These are phyloP conservation scores for Aspergillus sp. DNA, from an alignment of 2,329 filamentous ascomycete genomes.

Conservation along the genomic window DNA sequence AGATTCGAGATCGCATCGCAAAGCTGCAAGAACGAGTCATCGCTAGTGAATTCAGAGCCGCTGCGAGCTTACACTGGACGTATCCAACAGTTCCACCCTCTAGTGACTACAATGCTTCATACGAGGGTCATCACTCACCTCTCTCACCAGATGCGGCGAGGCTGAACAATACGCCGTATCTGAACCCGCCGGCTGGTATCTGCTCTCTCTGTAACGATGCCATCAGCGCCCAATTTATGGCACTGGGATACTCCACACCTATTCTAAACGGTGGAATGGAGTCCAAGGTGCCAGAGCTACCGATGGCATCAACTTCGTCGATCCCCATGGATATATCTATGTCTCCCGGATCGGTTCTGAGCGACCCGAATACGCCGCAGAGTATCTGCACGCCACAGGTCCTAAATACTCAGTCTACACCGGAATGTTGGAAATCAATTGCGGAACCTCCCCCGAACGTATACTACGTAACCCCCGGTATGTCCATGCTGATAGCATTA, in stretches of 20 bases:
- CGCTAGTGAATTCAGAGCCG: conserved; percentile 31
- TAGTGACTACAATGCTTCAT: conserved; percentile 1
- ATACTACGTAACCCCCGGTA: conserved; percentile 13
- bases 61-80: conserved; percentile 18
- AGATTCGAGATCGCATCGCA: conserved; percentile 34
- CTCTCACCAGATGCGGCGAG: not conserved
- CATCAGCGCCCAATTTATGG: too few relatives aligned
- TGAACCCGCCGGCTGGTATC: too few relatives aligned
- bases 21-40: conserved; percentile 36
- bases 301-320: too few relatives aligned
- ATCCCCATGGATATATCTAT: too few relatives aligned
- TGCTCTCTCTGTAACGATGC: too few relatives aligned
- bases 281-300: too few relatives aligned
- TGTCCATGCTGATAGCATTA: not conserved
- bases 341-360: too few relatives aligned
- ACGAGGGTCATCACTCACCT: not conserved
- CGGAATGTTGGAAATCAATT: conserved; percentile 3
- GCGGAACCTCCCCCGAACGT: not conserved
- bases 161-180: too few relatives aligned
- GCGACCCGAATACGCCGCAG: not conserved
- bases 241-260: too few relatives aligned
- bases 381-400: not conserved
- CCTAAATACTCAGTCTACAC: not conserved
- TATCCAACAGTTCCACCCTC: too few relatives aligned
- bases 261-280: too few relatives aligned